Evolutionary conservation across 495 filamentous ascomycete genomes (phyloP).

Genomic region (Podospora pseudopauciseta): DNA sequence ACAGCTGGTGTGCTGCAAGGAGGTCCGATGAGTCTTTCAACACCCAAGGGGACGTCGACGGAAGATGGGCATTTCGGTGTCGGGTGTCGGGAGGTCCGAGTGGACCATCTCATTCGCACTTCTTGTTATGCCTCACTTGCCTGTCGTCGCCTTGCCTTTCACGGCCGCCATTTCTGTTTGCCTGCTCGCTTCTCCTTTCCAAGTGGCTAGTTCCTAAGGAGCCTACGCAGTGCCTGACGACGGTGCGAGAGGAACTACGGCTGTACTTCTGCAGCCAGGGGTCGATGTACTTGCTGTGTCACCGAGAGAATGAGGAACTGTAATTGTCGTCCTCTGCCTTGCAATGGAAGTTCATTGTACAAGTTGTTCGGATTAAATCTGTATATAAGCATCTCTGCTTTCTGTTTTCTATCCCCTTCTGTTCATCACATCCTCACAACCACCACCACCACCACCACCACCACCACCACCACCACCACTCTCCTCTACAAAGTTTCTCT

Average conservation of each 20-base stretch:
- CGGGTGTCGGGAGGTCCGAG: neutral
- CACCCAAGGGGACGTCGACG: neutral
- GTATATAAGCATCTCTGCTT: neutral
- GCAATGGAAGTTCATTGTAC: neutral
- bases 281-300: constrained; percentile 3
- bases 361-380: neutral
- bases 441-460: neutral
- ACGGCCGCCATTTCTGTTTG: neutral
- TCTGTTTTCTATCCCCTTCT: no score
- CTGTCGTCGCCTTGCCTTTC: neutral
- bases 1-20: neutral
- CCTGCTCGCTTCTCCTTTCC: neutral
- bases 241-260: neutral
- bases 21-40: neutral
- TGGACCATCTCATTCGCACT: neutral
- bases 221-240: neutral
- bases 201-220: neutral
- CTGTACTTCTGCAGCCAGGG: neutral
- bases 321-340: neutral
- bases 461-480: neutral
- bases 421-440: neutral
- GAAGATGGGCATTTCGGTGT: neutral
- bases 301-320: neutral
- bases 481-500: neutral
- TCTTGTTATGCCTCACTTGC: neutral